Base-by-base conservation (phyloP, 2,329 filamentous ascomycete genomes). In the Penicillium crustosum region DNA sequence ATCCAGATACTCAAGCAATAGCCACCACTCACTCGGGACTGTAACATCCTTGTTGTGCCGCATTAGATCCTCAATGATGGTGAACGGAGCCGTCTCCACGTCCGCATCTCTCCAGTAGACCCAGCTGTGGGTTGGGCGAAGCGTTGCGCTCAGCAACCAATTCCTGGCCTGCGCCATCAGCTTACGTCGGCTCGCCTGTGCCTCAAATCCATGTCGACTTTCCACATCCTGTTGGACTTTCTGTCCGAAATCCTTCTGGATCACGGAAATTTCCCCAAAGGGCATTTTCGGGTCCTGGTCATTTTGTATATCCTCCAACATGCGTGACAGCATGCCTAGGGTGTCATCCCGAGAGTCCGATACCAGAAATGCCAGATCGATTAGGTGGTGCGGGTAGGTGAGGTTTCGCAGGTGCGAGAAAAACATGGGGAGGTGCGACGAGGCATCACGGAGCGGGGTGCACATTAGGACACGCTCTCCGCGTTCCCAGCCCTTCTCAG, bases 61-160 rank as follows among this genome's bases (percentile, higher is more conserved):
- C 94, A 99, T 99, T 54, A 99, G 79, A 78, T 99, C 94, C 73
- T 99, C 94, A 62, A 99, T 79, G 67, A 99, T 97, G 0, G 94
- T 97, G 71, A 93, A 94, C 0, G 94, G 94, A 2, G 94, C 94
- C 2, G 94, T 99, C 77, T 97, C 92, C 9, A 99, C 94, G 77
- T 99, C 94, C 25, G 96, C 94, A 78, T 99, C 94, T 76, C 94
- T 87, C 94, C 94, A 99, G 73, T 99, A 99, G 10, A 99, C 94
- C 94, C 94, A 99, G 63, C 93, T 97, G 73, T 99, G 94, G 52
- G 94, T 95, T 2, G 94, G 94, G 43, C 94, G 87, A 53, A 99
- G 79, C 23, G 94, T 93, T 41, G 94, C 93, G 69, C 92, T 97
- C 56, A 99, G 79, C 52, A 99, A 82, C 94, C 94, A 99, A 77